phyloP scores from a whole-genome alignment of 371 early-diverging fungal genomes.

The Syncephalastrum racemosum region DNA sequence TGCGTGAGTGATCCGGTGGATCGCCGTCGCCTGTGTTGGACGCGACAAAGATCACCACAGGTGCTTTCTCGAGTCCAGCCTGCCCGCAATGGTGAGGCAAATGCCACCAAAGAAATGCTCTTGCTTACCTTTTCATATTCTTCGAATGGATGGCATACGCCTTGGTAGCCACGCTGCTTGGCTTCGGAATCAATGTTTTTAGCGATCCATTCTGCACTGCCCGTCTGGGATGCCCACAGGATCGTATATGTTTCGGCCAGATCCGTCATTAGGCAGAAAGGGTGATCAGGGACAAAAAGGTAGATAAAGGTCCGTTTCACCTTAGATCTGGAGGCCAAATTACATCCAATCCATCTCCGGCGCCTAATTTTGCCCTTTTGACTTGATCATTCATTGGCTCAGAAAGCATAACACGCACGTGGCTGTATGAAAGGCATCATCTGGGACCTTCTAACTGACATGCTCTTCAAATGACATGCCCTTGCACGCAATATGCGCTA shows the following conservation, averaged over 20 bases:
- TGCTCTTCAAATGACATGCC: too few species aligned
- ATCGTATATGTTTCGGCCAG: constrained; percentile 41
- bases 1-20: constrained; percentile 88
- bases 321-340: too few species aligned
- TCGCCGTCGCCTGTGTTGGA: constrained; percentile 97
- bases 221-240: constrained; percentile 91
- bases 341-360: too few species aligned
- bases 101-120: neutral
- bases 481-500: too few species aligned
- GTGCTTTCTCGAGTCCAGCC: constrained; percentile 44
- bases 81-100: constrained; percentile 3
- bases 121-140: constrained; percentile 64
- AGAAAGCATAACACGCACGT: too few species aligned
- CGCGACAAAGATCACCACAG: constrained; percentile 73
- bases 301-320: too few species aligned
- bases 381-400: too few species aligned
- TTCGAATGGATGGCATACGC: constrained; percentile 66
- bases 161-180: constrained; percentile 63
- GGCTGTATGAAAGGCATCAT: too few species aligned
- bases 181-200: constrained; percentile 79
- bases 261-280: constrained; percentile 7
- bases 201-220: constrained; percentile 92
- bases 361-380: too few species aligned
- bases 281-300: too few species aligned
- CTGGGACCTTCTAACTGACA: too few species aligned